Percentiles rank a stretch among this genome's conserved stretches.
Evolutionary conservation across 1,284 basidiomycete genomes (phyloP).

Genomic region (Singerocomus inundabilis): DNA sequence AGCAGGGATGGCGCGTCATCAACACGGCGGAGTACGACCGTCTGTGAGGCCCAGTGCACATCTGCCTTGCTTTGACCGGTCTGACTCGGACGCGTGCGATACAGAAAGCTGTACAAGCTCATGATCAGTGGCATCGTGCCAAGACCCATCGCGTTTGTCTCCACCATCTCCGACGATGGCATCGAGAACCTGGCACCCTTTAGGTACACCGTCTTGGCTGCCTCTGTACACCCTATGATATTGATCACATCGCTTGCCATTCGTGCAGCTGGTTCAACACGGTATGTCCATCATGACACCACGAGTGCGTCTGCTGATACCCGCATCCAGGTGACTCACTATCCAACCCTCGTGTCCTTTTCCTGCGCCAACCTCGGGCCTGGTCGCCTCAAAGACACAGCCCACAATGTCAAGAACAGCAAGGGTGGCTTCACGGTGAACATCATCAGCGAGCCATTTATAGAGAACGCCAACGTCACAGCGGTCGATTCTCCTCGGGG

Average conservation of each 20-base stretch:
- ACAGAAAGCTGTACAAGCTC: constrained; percentile 41
- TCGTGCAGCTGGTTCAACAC: constrained; percentile 46
- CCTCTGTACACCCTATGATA: neutral
- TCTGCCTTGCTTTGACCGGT: neutral
- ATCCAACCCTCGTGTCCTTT: constrained; percentile 61
- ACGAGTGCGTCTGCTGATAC: neutral
- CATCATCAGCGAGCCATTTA: constrained; percentile 70
- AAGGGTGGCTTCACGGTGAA: constrained; percentile 64
- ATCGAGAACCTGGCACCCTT: constrained; percentile 61
- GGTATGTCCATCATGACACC: constrained; percentile 16
- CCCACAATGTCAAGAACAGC: constrained; percentile 54
- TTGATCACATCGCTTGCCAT: constrained; percentile 7
- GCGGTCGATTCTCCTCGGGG: constrained; percentile 57
- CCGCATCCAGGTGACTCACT: constrained; percentile 39
- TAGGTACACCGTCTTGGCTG: constrained; percentile 34
- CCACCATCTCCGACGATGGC: constrained; percentile 52
- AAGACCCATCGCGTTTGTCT: constrained; percentile 69
- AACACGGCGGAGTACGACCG: constrained; percentile 49
- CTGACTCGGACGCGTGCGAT: neutral
- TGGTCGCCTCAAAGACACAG: constrained; percentile 52
- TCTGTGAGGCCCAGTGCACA: constrained; percentile 34
- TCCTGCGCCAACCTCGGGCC: constrained; percentile 39
- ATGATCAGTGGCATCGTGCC: constrained; percentile 63
- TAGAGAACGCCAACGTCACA: constrained; percentile 63
- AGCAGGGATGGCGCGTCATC: constrained; percentile 55